Base-by-base conservation (phyloP, 805 yeast species). In the Pichia rugopelliculosa region DNA sequence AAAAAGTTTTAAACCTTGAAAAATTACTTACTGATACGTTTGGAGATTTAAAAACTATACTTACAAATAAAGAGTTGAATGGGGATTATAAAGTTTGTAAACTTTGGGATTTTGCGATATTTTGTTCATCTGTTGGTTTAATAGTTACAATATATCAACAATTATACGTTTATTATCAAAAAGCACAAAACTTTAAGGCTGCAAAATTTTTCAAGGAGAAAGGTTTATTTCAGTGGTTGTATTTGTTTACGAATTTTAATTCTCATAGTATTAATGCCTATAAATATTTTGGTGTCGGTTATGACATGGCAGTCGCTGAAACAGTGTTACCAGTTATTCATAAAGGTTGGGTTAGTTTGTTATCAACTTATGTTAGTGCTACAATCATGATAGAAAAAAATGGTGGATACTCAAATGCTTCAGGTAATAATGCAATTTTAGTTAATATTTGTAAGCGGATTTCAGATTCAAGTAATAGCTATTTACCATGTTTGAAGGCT, bases 111-210 rank as follows among this genome's bases (percentile, higher is more conserved):
- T 50, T 61, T 8, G 30, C 51, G 8, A 51, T 55, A 6, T 67
- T 58, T 41, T 46, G 57, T 15, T 59, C 59, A 33, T 49, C 65
- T 10, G 54, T 57, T 27, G 60, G 72, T 2, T 64, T 74, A 50
- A 54, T 68, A 22, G 60, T 71, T 41, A 61, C 76, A 4, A 52
- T 74, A 6, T 68, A 67, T 42, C 71, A 66, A 49, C 73, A 74
- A 50, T 57, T 76, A n/a, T 67, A 68, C 50, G 53, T 72, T 24
- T 59, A 64, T 44, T 75, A 68, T 46, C 74, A 73, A 37, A 44
- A 43, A 33, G 41, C 52, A 15, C 60, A 59, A n/a, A 65, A 72
- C 53, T 40, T 50, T 11, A 56, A 59, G 13, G 65, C 72, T 25
- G 64, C 74, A 0, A 69, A 60, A 44, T 71, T 60, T 50, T 68